Evolutionary conservation across 1,284 basidiomycete genomes (phyloP).

Genomic region (Apiotrichum mycotoxinovorans): DNA sequence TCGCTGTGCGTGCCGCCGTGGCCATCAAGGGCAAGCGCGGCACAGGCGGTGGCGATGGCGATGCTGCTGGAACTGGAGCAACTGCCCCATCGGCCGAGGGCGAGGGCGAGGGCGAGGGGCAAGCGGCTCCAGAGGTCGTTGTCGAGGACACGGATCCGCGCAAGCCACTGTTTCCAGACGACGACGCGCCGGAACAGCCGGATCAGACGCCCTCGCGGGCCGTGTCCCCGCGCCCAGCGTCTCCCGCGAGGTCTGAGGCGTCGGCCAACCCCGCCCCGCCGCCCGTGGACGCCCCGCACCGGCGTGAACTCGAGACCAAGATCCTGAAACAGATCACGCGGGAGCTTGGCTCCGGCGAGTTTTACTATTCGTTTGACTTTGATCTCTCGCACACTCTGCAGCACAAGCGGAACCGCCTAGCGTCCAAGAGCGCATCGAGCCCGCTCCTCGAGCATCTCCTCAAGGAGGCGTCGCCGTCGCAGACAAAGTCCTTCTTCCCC

Average conservation of each 20-base stretch:
- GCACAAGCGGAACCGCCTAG: constrained; percentile 47
- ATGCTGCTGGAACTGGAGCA: no score
- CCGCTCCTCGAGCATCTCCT: constrained; percentile 30
- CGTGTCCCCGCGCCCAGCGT: background rate
- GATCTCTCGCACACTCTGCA: constrained; percentile 55
- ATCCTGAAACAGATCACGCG: constrained; percentile 47
- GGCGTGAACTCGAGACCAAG: constrained; percentile 48
- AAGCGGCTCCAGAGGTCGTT: background rate
- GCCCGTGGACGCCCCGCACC: constrained; percentile 33
- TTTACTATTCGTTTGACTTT: constrained; percentile 53
- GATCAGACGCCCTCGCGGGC: background rate
- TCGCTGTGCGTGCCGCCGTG: constrained; percentile 1
- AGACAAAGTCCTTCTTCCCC: constrained; percentile 21
- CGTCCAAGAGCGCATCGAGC: constrained; percentile 22
- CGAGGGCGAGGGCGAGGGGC: background rate
- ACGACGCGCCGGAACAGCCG: background rate
- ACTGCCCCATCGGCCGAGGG: background rate
- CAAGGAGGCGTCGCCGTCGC: constrained; percentile 8
- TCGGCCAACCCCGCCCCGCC: constrained; percentile 5
- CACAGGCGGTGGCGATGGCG: background rate
- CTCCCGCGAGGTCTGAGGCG: background rate
- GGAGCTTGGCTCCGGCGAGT: constrained; percentile 45
- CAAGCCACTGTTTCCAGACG: background rate
- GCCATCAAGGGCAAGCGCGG: constrained; percentile 11
- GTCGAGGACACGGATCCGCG: background rate